phyloP scores from a whole-genome alignment of 176 grass and related monocot species.

The Pharus latifolius region DNA sequence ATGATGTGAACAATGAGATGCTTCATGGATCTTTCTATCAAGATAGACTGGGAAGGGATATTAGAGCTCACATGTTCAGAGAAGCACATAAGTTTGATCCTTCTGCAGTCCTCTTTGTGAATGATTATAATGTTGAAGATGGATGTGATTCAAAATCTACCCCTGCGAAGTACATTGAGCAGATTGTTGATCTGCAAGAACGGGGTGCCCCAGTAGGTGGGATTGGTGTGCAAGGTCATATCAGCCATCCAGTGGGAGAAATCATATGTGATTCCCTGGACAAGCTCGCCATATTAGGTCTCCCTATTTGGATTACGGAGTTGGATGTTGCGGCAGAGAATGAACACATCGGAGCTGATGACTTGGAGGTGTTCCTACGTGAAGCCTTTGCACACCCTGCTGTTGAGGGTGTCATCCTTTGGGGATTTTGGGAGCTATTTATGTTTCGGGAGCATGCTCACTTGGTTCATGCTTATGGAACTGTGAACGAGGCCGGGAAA shows the following conservation, averaged over 20 bases:
- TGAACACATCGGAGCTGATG: slow-evolving; percentile 77
- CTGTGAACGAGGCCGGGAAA: slow-evolving; percentile 75
- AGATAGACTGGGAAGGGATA: slow-evolving; percentile 83
- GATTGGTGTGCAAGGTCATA: slow-evolving; percentile 89
- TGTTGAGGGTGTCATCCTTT: slow-evolving; percentile 70
- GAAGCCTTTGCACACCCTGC: slow-evolving; percentile 78
- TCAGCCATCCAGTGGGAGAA: slow-evolving; percentile 82
- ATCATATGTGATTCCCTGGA: slow-evolving; percentile 86
- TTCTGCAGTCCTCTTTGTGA: slow-evolving; percentile 83
- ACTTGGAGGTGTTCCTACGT: slow-evolving; percentile 80
- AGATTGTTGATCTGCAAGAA: slow-evolving; percentile 81
- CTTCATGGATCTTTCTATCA: slow-evolving; percentile 95
- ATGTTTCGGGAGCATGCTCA: slow-evolving; percentile 76
- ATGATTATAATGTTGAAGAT: slow-evolving; percentile 96
- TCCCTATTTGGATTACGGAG: slow-evolving; percentile 93
- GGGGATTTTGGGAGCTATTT: slow-evolving; percentile 95
- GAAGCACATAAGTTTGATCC: slow-evolving; percentile 84
- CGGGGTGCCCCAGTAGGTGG: slow-evolving; percentile 74
- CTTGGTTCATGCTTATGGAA: slow-evolving; percentile 66
- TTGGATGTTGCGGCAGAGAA: slow-evolving; percentile 77
- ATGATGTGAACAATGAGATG: slow-evolving; percentile 99
- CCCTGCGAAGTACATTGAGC: slow-evolving; percentile 69
- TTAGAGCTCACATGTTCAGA: slow-evolving; percentile 91
- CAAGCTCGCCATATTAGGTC: slow-evolving; percentile 67
- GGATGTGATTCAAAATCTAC: slow-evolving; percentile 84